Base-by-base conservation (phyloP, 495 filamentous ascomycete species). In the Hypoxylon lenormandii region DNA sequence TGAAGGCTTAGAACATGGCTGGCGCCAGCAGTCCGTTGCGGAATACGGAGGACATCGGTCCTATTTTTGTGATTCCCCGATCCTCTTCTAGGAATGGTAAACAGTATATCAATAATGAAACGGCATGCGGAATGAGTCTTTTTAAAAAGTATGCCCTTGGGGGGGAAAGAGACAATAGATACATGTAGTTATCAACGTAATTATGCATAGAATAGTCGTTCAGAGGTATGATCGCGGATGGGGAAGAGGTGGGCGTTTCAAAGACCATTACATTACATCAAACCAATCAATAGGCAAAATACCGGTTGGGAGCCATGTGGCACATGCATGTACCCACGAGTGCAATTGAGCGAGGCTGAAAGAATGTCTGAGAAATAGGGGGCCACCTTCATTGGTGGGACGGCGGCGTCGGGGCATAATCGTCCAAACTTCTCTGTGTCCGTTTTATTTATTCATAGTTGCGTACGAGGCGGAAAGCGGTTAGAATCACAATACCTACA, bases 1-100 rank as follows among this genome's bases (percentile, higher is more conserved):
- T 18, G 42, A 63, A 51, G 49, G 60, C 66, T 69, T 19, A 70
- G 50, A 60, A 50, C 28, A 36, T 33, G 36, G 72, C 69, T 74
- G 72, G 69, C 72, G 72, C 72, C 72, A 72, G 56, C 72, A 66
- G 26, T 30, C 12, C 38, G n/a, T 33, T 33, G 30, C 30, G 53
- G 40, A 15, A 52, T 43, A 52, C 49, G 46, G 40, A 42, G 52
- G 22, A 36, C 40, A 49, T 66, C 69, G 53, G 52, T 21, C 58
- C 60, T 64, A 72, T 52, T 64, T 23, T 12, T 15, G 11, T 43
- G 16, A 42, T 38, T 16, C 18, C 40, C 53, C 26, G 36, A 46
- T 51, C 51, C 3, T 52, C 36, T 43, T 43, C 10, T 53, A 47
- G 15, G 19, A 5, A 51, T 43, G 26, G 16, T 16, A 3, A n/a